Percentiles rank a stretch among this genome's conserved stretches.
These are phyloP conservation scores for Clathrus columnatus DNA, from an alignment of 768 basidiomycete species.

Conservation along the genomic window DNA sequence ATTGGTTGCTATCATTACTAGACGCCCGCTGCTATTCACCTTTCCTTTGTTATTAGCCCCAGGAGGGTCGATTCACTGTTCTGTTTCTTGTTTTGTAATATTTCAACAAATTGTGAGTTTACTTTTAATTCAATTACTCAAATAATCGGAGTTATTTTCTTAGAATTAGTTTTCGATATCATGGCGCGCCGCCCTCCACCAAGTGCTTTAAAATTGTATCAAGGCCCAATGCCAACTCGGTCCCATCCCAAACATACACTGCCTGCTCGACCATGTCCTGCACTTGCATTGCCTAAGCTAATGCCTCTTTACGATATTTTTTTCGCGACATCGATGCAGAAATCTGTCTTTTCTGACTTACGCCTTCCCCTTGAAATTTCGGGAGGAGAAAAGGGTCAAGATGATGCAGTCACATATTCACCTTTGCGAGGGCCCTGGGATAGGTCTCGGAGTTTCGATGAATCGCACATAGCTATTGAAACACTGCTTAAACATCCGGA, in stretches of 20 bases:
- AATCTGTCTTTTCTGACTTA: not conserved
- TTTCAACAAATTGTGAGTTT: not conserved
- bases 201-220: conserved; percentile 49
- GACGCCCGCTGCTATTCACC: not conserved
- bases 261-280: conserved; percentile 55
- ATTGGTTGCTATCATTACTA: too few relatives aligned
- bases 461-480: not conserved
- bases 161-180: not conserved
- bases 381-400: not conserved
- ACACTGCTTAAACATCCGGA: not conserved
- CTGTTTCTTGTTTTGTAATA: not conserved
- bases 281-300: conserved; percentile 16
- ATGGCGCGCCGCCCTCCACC: conserved; percentile 70
- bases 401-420: not conserved
- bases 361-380: not conserved
- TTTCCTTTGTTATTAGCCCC: not conserved
- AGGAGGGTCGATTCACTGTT: not conserved
- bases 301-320: not conserved
- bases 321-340: not conserved
- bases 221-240: conserved; percentile 56
- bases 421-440: conserved; percentile 3
- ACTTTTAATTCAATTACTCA: too few relatives aligned
- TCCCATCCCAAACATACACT: conserved; percentile 54
- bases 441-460: not conserved
- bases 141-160: too few relatives aligned